phyloP scores from a whole-genome alignment of 495 filamentous ascomycete species.

The Mytilinidion resinicola region DNA sequence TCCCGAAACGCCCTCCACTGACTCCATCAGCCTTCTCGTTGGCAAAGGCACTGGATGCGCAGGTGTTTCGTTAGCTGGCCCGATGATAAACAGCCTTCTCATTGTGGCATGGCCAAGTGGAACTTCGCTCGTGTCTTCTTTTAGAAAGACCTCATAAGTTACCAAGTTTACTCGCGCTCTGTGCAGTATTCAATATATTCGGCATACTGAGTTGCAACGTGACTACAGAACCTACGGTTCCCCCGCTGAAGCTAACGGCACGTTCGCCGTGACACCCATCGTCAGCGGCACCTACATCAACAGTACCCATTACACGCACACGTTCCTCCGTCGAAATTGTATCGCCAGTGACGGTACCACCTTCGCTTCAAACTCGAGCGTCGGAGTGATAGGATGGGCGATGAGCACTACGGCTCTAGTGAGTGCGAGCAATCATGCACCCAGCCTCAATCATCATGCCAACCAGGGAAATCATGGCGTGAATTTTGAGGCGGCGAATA shows the following conservation, averaged over 20 bases:
- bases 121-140: constrained; percentile 9
- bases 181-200: too few relatives aligned
- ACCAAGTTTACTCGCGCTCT: too few relatives aligned
- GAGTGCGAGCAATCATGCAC: constrained; percentile 1
- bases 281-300: constrained; percentile 27
- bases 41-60: constrained; percentile 25
- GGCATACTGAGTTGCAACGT: not conserved
- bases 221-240: constrained; percentile 15
- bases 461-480: constrained; percentile 3
- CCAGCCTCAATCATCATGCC: constrained; percentile 6
- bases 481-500: constrained; percentile 11
- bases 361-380: constrained; percentile 6
- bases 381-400: constrained; percentile 13
- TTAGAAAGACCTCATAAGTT: constrained; percentile 20
- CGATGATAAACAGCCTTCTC: constrained; percentile 22
- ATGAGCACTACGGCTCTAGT: constrained; percentile 10
- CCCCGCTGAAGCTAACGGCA: constrained; percentile 19
- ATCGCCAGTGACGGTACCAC: constrained; percentile 17
- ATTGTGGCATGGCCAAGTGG: constrained; percentile 25
- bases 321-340: constrained; percentile 23
- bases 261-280: constrained; percentile 22
- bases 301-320: constrained; percentile 26
- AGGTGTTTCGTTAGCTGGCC: constrained; percentile 17
- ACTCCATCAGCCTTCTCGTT: constrained; percentile 23
- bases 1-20: constrained; percentile 16